These are phyloP conservation scores for Hypoxylon sp. DNA, from an alignment of 2,329 filamentous ascomycete genomes.

Conservation along the genomic window DNA sequence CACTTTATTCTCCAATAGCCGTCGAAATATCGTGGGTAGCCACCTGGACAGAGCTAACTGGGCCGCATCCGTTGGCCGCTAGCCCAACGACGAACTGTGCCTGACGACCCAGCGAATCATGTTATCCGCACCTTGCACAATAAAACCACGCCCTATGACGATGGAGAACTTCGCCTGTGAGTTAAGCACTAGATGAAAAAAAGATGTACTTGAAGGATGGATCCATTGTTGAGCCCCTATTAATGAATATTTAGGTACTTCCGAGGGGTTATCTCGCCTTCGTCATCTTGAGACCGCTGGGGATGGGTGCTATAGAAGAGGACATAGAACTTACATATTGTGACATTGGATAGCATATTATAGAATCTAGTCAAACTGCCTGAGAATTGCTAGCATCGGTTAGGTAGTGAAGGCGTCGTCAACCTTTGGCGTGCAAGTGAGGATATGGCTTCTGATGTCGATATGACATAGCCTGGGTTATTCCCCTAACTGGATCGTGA, in stretches of 20 bases:
- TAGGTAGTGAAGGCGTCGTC: background rate
- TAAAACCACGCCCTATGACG: slow-evolving; percentile 30
- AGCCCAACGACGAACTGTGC: slow-evolving; percentile 41
- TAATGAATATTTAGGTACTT: slow-evolving; percentile 23
- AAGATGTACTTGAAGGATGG: background rate
- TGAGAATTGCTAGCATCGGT: background rate
- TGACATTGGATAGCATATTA: background rate
- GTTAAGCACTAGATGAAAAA: slow-evolving; percentile 4
- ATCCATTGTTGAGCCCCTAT: slow-evolving; percentile 7
- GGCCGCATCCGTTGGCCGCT: slow-evolving; percentile 27
- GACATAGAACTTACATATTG: background rate
- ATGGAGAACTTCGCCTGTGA: slow-evolving; percentile 7
- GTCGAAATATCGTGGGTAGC: slow-evolving; percentile 16
- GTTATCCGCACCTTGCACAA: slow-evolving; percentile 7
- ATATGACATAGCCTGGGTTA: background rate
- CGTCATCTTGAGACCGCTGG: slow-evolving; percentile 1
- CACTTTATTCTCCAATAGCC: slow-evolving; percentile 26
- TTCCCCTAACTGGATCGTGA: background rate
- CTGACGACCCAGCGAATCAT: slow-evolving; percentile 42
- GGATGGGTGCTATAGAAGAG: background rate
- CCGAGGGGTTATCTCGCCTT: background rate
- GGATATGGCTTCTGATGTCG: background rate
- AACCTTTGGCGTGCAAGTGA: background rate
- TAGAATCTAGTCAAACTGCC: background rate
- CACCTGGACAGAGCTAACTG: slow-evolving; percentile 41